Evolutionary conservation across 345 rosid genomes (phyloP).

Genomic region (Anastatica hierochuntica): DNA sequence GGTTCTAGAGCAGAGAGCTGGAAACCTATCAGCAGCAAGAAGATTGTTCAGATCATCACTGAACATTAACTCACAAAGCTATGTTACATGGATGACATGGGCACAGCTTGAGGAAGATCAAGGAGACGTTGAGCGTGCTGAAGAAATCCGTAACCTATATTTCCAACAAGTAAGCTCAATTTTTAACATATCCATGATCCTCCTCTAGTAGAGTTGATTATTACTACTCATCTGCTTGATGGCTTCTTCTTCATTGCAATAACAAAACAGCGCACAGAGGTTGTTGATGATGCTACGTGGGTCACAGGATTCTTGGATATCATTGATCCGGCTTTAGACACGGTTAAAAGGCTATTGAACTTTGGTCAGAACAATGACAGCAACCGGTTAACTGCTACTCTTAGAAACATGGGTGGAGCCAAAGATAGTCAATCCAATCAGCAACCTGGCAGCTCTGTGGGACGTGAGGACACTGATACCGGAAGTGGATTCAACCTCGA

Average conservation of each 20-base stretch:
- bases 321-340: slow-evolving; percentile 87
- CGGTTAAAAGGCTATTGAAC: slow-evolving; percentile 71
- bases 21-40: slow-evolving; percentile 79
- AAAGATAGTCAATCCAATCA: slow-evolving; percentile 23
- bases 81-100: slow-evolving; percentile 98
- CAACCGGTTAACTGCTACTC: slow-evolving; percentile 25
- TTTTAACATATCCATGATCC: neutral
- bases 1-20: slow-evolving; percentile 81
- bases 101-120: slow-evolving; percentile 91
- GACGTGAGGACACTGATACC: slow-evolving; percentile 28
- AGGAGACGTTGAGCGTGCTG: slow-evolving; percentile 85
- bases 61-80: slow-evolving; percentile 79
- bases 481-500: slow-evolving; percentile 49
- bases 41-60: slow-evolving; percentile 81
- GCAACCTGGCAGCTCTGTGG: slow-evolving; percentile 3
- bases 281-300: slow-evolving; percentile 94
- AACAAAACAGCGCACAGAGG: slow-evolving; percentile 73
- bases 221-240: neutral
- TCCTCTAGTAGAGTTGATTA: neutral
- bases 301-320: slow-evolving; percentile 71
- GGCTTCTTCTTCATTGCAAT: slow-evolving; percentile 5
- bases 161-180: slow-evolving; percentile 79
- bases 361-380: slow-evolving; percentile 41
- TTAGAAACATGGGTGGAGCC: slow-evolving; percentile 14
- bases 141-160: slow-evolving; percentile 84